Evolutionary conservation across 208 protist genomes (phyloP).

Genomic region (Acanthamoeba healyi): DNA sequence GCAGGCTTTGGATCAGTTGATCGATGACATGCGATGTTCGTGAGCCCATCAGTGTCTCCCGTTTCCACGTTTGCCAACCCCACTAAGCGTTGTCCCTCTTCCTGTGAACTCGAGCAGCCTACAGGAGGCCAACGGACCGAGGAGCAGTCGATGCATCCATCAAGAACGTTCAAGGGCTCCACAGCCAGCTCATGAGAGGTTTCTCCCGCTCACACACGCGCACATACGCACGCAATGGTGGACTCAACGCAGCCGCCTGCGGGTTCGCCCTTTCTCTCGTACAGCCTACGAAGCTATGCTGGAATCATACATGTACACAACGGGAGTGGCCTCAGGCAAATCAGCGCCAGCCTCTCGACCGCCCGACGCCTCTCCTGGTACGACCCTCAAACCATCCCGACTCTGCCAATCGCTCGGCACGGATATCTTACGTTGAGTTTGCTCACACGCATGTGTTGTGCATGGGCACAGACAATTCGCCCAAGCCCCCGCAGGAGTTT

Average conservation of each 20-base stretch:
- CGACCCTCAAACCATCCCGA: not conserved
- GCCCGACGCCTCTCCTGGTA: not conserved
- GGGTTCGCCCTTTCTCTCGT: too few relatives aligned
- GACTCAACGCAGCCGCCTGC: too few relatives aligned
- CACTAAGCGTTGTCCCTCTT: not conserved
- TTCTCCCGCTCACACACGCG: too few relatives aligned
- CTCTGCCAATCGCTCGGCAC: not conserved
- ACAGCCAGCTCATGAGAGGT: constrained; percentile 1
- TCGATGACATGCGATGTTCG: constrained; percentile 34
- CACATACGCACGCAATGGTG: too few relatives aligned
- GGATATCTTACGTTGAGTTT: not conserved
- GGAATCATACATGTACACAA: constrained; percentile 68
- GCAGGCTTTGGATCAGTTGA: not conserved
- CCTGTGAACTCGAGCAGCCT: not conserved
- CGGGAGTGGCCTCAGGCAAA: not conserved
- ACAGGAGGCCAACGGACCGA: not conserved
- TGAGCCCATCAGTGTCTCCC: too few relatives aligned
- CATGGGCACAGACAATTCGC: not conserved
- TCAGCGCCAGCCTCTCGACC: not conserved
- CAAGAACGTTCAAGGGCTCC: not conserved
- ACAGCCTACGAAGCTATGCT: constrained; percentile 51
- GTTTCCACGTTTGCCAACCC: not conserved
- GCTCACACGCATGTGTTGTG: not conserved
- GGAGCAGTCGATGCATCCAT: not conserved
- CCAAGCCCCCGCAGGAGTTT: not conserved